Base-by-base conservation (phyloP, 768 basidiomycete genomes). In the Psilocybe cyanescens region DNA sequence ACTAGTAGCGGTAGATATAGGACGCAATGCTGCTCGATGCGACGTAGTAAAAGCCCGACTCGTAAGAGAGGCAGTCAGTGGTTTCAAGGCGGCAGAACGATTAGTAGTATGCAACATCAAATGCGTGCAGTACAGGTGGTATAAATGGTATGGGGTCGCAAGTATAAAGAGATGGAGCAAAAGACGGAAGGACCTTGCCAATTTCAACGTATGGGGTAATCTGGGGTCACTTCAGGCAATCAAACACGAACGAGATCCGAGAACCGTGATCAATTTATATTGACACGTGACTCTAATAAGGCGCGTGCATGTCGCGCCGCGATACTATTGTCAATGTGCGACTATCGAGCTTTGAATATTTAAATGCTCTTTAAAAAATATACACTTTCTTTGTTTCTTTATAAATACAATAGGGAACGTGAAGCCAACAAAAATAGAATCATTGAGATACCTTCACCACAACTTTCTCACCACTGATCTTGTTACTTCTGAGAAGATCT, bases 381-480 rank as follows among this genome's bases (percentile, higher is more conserved):
- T 24, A 24, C 24, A 24, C 24, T 24, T 24, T 24, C 24, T 24
- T 24, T 24, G 24, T 24, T 24, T 24, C 24, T 24, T 24, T 24
- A 24, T 24, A 24, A 24, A 24, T 24, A 24, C 24, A 24, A 24
- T 24, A 24, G 24, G 24, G 24, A 24, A 24, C 24, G 24, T 24
- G 24, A 24, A 24, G 24, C 24, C 24, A 24, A 24, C 24, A 24
- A 24, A 24, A 24, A 47, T 41, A 9, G 3, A 19, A 37, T 59
- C 59, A 69, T 12, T 49, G 46, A 47, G 49, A 24, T 3, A 70
- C 49, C 52, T 67, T 63, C 3, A 84, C 74, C 1, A 84, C 68
- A 1, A 82, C 74, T 59, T 84, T 86, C 70, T 83, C 80, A 24
- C 83, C 83, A 41, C 79, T 82, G 47, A 83, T 68, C 68, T 79